phyloP scores from a whole-genome alignment of 2,329 filamentous ascomycete genomes.

The Verticillium klebahnii region DNA sequence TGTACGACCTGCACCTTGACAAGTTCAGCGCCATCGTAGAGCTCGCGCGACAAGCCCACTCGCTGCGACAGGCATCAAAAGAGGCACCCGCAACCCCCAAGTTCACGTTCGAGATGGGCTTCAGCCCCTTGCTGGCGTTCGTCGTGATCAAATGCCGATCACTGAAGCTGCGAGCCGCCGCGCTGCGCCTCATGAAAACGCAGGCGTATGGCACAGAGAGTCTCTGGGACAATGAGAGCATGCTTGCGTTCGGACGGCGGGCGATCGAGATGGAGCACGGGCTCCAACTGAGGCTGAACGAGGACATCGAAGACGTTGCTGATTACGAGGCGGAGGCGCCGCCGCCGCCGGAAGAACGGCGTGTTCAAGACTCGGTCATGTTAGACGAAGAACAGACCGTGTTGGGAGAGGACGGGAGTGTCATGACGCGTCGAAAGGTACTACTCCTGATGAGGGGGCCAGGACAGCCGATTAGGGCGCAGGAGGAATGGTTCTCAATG shows the following conservation, averaged over 20 bases:
- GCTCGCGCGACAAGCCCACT: conserved; percentile 15
- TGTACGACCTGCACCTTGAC: conserved; percentile 25
- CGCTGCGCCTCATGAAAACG: conserved; percentile 23
- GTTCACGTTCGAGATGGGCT: conserved; percentile 38
- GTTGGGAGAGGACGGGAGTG: neutral
- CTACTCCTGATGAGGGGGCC: conserved; percentile 6
- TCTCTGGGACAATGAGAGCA: conserved; percentile 27
- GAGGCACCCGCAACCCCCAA: conserved; percentile 10
- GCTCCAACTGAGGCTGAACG: conserved; percentile 18
- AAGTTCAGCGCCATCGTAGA: conserved; percentile 25
- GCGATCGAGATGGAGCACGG: conserved; percentile 35
- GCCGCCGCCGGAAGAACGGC: conserved; percentile 21
- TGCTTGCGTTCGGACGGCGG: conserved; percentile 25
- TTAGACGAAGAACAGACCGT: neutral
- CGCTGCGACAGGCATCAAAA: neutral
- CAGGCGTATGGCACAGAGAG: conserved; percentile 27
- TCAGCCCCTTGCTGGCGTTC: conserved; percentile 30
- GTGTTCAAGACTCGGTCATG: conserved; percentile 17
- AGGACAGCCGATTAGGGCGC: conserved; percentile 1
- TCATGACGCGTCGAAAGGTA: conserved; percentile 3
- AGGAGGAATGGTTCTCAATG: conserved; percentile 4
- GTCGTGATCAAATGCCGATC: conserved; percentile 32
- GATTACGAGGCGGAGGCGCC: conserved; percentile 15
- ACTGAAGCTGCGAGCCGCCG: conserved; percentile 27
- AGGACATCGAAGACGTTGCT: conserved; percentile 8